phyloP scores from a whole-genome alignment of 2,329 filamentous ascomycete genomes.

The Diaporthe velutina region DNA sequence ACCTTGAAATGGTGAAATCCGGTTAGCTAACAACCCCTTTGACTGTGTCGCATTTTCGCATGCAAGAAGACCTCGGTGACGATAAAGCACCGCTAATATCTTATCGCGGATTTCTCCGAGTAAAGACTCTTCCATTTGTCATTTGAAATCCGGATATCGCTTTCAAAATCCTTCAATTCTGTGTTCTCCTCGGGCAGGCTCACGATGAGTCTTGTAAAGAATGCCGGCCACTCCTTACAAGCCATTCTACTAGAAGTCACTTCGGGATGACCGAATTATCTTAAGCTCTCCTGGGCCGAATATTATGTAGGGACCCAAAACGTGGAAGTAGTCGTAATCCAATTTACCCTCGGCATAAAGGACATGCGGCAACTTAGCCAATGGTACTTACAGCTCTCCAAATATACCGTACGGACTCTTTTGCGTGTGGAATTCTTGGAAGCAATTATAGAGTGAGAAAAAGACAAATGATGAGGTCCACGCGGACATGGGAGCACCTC shows the following conservation, averaged over 20 bases:
- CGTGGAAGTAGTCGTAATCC: no score
- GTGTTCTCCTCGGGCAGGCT: no score
- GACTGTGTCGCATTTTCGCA: neutral
- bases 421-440: neutral
- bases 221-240: no score
- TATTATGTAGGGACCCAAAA: no score
- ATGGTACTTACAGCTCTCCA: neutral
- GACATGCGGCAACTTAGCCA: no score
- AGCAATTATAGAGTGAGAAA: neutral
- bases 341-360: no score
- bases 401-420: neutral
- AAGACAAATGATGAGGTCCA: no score
- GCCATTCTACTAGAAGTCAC: neutral
- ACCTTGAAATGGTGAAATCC: conserved; percentile 18
- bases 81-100: neutral
- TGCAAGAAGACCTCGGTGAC: neutral
- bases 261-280: neutral
- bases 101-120: neutral
- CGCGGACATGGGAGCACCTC: no score
- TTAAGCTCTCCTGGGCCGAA: no score
- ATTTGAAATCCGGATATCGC: neutral
- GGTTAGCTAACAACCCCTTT: conserved; percentile 5
- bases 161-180: neutral
- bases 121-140: neutral
- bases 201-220: accelerated